phyloP scores from a whole-genome alignment of 2,329 filamentous ascomycete species.

The Clathrospora elynae region DNA sequence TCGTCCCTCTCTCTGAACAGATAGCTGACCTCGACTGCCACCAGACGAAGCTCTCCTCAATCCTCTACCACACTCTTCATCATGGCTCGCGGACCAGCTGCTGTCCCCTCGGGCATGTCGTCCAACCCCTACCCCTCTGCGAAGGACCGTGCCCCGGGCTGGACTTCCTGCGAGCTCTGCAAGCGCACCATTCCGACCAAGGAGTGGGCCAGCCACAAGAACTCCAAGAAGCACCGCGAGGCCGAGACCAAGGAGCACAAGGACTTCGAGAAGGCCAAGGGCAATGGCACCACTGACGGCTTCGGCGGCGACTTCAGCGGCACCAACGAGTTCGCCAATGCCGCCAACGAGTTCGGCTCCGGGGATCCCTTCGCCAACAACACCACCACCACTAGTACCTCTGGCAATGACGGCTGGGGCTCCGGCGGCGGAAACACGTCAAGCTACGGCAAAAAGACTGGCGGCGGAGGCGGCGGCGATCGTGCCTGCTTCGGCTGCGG shows the following conservation, averaged over 20 bases:
- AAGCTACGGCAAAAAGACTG: constrained; percentile 12
- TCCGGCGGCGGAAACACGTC: constrained; percentile 15
- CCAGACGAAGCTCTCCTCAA: not conserved
- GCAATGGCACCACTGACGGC: constrained; percentile 3
- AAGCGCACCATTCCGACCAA: constrained; percentile 37
- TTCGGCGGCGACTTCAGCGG: constrained; percentile 15
- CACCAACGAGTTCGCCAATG: constrained; percentile 12
- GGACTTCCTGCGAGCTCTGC: constrained; percentile 41
- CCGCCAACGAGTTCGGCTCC: constrained; percentile 47
- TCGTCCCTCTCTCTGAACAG: not conserved
- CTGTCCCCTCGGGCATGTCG: constrained; percentile 8
- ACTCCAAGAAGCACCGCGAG: constrained; percentile 41
- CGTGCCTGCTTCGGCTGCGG: constrained; percentile 36
- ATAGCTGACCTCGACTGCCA: constrained; percentile 7
- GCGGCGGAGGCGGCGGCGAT: constrained; percentile 20
- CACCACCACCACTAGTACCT: constrained; percentile 28
- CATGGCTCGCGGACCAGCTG: constrained; percentile 16
- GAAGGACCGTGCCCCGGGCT: constrained; percentile 24
- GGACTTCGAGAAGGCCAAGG: constrained; percentile 10
- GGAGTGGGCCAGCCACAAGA: constrained; percentile 41
- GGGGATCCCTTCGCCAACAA: constrained; percentile 31
- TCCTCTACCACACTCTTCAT: constrained; percentile 2
- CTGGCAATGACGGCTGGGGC: constrained; percentile 52
- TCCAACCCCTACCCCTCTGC: constrained; percentile 34
- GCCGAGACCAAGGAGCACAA: constrained; percentile 28